A percentile compares a stretch with the other conserved stretches of the same genome.
Conservation (phyloP, 345 rosid genomes). For the Rhodamnia argentea region DNA sequence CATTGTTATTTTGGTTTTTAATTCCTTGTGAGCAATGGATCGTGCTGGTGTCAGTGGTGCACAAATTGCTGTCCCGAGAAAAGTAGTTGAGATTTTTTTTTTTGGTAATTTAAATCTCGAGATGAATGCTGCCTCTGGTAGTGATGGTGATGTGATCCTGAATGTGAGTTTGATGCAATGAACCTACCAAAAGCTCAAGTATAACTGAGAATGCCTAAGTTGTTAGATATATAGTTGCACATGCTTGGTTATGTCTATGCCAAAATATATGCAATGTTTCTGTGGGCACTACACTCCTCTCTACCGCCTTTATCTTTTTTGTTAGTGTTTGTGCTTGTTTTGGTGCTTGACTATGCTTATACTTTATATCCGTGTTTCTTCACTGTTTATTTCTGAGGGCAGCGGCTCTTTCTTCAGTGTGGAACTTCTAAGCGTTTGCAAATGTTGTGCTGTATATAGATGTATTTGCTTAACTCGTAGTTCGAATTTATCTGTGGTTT, state of each 20-base stretch:
- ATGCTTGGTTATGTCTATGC: background rate
- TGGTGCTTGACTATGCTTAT: background rate
- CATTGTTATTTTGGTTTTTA: background rate
- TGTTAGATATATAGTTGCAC: background rate
- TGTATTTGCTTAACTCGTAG: background rate
- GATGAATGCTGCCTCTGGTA: background rate
- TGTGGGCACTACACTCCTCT: background rate
- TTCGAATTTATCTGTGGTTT: conserved; percentile 24
- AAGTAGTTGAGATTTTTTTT: background rate
- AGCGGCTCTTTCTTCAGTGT: background rate
- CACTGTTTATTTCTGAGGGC: background rate
- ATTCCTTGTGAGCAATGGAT: background rate
- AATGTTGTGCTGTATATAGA: background rate
- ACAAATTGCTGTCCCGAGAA: background rate
- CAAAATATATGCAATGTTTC: background rate
- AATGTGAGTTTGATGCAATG: background rate
- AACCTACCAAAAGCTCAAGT: background rate
- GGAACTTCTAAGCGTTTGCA: background rate
- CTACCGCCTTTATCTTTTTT: background rate
- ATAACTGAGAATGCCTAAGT: background rate
- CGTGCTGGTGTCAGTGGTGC: background rate
- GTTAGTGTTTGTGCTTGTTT: background rate
- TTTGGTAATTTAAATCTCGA: background rate
- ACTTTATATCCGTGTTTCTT: background rate
- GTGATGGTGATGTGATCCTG: background rate